Percentiles rank a stretch among this genome's conserved stretches.
Conservation (phyloP, 2,329 filamentous ascomycete species). For the Hirsutella minnesotensis region DNA sequence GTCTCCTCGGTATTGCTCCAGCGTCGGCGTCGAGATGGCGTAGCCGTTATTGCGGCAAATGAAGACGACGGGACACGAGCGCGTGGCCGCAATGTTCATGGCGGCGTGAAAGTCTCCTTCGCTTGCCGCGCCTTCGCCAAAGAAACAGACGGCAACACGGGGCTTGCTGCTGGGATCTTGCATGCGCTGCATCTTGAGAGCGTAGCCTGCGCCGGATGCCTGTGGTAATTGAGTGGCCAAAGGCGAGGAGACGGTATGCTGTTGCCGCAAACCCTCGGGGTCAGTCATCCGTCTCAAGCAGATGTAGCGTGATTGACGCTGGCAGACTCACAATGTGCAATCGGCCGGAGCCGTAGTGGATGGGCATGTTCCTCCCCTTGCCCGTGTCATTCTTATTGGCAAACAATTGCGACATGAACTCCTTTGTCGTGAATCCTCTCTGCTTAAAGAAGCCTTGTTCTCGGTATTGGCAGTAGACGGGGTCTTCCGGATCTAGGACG, state of each 20-base stretch:
- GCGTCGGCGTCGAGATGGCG: constrained; percentile 77
- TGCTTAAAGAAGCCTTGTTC: constrained; percentile 87
- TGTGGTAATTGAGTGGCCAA: constrained; percentile 85
- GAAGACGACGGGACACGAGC: constrained; percentile 79
- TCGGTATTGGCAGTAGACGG: constrained; percentile 88
- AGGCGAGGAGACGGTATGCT: constrained; percentile 76
- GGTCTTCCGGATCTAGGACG: constrained; percentile 70
- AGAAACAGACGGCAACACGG: constrained; percentile 70
- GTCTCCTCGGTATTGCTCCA: constrained; percentile 85
- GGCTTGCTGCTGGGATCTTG: constrained; percentile 57
- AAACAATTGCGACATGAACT: constrained; percentile 96
- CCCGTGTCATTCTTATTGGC: constrained; percentile 73
- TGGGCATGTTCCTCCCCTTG: constrained; percentile 86
- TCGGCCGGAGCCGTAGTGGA: constrained; percentile 81
- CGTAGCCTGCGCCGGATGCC: constrained; percentile 77
- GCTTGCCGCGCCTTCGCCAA: constrained; percentile 80
- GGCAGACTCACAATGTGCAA: constrained; percentile 60
- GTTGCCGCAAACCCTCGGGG: background rate
- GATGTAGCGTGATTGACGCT: background rate
- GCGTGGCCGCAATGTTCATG: constrained; percentile 80
- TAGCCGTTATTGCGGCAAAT: constrained; percentile 91
- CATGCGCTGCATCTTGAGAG: constrained; percentile 67
- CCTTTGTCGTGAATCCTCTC: constrained; percentile 71
- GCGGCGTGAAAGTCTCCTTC: constrained; percentile 90
- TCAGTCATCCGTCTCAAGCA: background rate